These are phyloP conservation scores for Verticillium dahliae DNA, from an alignment of 2,329 filamentous ascomycete species.

Conservation along the genomic window DNA sequence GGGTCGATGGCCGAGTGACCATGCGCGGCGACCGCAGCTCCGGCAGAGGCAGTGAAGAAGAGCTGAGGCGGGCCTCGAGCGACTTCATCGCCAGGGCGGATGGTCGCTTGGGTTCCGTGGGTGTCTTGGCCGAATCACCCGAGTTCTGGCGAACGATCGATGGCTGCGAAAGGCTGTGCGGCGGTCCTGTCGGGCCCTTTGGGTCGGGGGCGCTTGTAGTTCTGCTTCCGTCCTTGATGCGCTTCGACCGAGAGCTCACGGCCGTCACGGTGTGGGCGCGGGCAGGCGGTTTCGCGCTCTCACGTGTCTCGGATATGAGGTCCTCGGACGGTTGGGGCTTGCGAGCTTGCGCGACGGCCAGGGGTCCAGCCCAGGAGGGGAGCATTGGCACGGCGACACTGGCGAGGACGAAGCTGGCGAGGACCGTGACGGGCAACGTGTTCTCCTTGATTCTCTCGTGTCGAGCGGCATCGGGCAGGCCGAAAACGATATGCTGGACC, in stretches of 20 bases:
- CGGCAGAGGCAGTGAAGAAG: constrained; percentile 60
- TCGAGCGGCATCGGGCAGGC: constrained; percentile 60
- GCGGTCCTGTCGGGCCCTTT: constrained; percentile 12
- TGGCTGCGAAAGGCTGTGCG: constrained; percentile 3
- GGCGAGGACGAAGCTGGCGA: constrained; percentile 74
- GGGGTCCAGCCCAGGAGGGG: constrained; percentile 70
- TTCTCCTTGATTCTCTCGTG: constrained; percentile 78
- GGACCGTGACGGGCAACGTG: constrained; percentile 69
- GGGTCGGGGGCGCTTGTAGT: constrained; percentile 37
- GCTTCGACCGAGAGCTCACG: constrained; percentile 42
- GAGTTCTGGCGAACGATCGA: constrained; percentile 11
- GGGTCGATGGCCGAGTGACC: constrained; percentile 48
- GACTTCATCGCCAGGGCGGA: constrained; percentile 46
- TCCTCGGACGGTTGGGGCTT: constrained; percentile 62
- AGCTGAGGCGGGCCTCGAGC: constrained; percentile 58
- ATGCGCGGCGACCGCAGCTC: constrained; percentile 48
- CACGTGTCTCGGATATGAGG: constrained; percentile 49
- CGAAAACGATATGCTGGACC: constrained; percentile 82
- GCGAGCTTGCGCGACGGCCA: constrained; percentile 75
- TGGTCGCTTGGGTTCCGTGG: constrained; percentile 33
- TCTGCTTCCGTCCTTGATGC: constrained; percentile 38
- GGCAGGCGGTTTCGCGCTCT: constrained; percentile 33
- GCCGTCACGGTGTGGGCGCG: constrained; percentile 63
- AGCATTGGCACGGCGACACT: constrained; percentile 69
- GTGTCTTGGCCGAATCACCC: constrained; percentile 16